phyloP scores from a whole-genome alignment of 2,329 filamentous ascomycete species.

The Thielaviopsis ethacetica region DNA sequence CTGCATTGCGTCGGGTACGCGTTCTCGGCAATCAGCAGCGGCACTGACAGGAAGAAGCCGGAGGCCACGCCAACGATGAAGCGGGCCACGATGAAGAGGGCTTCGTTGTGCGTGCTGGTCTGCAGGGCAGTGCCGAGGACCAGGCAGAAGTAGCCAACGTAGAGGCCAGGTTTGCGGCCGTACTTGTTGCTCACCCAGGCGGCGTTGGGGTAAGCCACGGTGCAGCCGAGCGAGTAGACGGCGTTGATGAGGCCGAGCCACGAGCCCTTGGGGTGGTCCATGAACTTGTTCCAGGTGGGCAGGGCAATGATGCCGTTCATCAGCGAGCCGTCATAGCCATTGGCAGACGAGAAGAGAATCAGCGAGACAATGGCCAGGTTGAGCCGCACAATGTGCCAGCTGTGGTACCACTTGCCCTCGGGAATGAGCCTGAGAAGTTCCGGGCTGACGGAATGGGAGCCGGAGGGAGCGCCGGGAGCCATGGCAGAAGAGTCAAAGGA shows the following conservation, averaged over 20 bases:
- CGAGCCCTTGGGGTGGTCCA: constrained; percentile 21
- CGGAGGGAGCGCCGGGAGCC: not conserved
- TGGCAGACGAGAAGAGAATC: constrained; percentile 33
- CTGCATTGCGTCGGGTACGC: constrained; percentile 47
- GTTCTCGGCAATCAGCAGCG: constrained; percentile 47
- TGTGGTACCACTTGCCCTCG: constrained; percentile 52
- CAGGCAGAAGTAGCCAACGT: constrained; percentile 26
- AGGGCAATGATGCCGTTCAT: constrained; percentile 32
- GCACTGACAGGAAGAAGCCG: constrained; percentile 43
- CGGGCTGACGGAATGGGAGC: constrained; percentile 28
- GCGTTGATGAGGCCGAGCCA: constrained; percentile 33
- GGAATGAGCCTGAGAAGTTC: constrained; percentile 64
- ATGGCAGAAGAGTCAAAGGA: not conserved
- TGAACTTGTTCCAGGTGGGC: constrained; percentile 18
- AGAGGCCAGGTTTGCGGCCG: constrained; percentile 30
- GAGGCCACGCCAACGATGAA: constrained; percentile 25
- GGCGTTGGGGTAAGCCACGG: constrained; percentile 28
- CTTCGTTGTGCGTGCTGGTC: constrained; percentile 21
- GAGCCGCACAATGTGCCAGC: constrained; percentile 72
- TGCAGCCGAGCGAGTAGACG: constrained; percentile 35
- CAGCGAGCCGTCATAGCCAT: constrained; percentile 34
- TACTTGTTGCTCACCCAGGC: constrained; percentile 30
- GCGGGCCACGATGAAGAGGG: constrained; percentile 38
- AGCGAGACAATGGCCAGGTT: constrained; percentile 39
- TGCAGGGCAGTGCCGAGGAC: constrained; percentile 20